Percentiles rank a stretch among this genome's conserved stretches.
Evolutionary conservation across 2,329 filamentous ascomycete genomes (phyloP).

Genomic region (Hypoxylon sp.): DNA sequence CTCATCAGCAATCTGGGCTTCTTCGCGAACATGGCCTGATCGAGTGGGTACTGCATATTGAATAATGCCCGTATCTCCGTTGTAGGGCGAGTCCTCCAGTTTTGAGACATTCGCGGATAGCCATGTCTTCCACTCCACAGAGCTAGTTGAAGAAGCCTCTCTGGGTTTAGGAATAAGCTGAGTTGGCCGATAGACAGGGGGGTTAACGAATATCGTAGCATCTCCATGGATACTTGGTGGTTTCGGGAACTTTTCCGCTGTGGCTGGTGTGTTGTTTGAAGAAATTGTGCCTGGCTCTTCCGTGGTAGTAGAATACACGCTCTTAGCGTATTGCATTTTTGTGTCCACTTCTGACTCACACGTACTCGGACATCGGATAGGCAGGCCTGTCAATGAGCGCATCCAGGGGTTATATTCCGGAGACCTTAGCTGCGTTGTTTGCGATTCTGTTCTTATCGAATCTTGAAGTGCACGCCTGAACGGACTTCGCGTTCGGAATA

Average conservation of each 20-base stretch:
- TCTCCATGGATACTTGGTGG: constrained; percentile 49
- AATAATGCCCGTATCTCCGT: constrained; percentile 22
- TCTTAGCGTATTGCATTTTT: constrained; percentile 59
- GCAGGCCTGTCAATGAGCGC: constrained; percentile 58
- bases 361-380: constrained; percentile 56
- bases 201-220: constrained; percentile 53
- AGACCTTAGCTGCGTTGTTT: constrained; percentile 43
- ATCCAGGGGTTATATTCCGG: constrained; percentile 55
- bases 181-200: constrained; percentile 47
- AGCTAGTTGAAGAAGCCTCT: constrained; percentile 52
- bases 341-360: constrained; percentile 56
- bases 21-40: constrained; percentile 62
- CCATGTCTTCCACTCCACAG: constrained; percentile 66
- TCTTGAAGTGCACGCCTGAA: constrained; percentile 66
- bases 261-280: constrained; percentile 24
- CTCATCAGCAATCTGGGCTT: constrained; percentile 61
- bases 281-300: constrained; percentile 35
- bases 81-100: constrained; percentile 53
- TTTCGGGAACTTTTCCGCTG: constrained; percentile 36
- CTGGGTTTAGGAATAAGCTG: constrained; percentile 46
- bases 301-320: constrained; percentile 61
- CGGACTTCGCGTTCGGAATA: constrained; percentile 68
- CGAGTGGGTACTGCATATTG: constrained; percentile 40
- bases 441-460: constrained; percentile 57
- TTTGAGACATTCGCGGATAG: constrained; percentile 65